phyloP scores from a whole-genome alignment of 768 basidiomycete genomes.

The Suillus sp. region DNA sequence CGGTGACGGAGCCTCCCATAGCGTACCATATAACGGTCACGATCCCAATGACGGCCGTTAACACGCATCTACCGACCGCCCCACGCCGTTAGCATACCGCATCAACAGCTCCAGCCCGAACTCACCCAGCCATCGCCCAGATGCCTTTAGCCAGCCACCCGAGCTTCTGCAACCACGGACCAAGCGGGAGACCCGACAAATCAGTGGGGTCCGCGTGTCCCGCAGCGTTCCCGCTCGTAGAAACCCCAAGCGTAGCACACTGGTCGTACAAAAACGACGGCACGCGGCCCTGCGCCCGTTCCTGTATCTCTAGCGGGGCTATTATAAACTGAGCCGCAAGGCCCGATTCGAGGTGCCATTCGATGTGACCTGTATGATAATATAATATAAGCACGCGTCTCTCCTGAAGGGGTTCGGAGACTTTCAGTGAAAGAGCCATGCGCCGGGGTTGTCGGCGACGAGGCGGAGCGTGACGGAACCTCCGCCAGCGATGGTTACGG shows the following conservation, averaged over 20 bases:
- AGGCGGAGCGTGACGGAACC: constrained; percentile 74
- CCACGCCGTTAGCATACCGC: constrained; percentile 9
- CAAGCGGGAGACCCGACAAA: constrained; percentile 60
- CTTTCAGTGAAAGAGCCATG: constrained; percentile 83
- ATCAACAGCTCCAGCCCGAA: constrained; percentile 7
- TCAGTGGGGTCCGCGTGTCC: constrained; percentile 73
- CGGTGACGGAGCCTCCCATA: constrained; percentile 69
- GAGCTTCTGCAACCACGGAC: constrained; percentile 71
- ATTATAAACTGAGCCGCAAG: constrained; percentile 85
- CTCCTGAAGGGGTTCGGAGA: constrained; percentile 14
- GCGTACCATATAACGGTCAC: constrained; percentile 84
- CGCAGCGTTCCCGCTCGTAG: constrained; percentile 83
- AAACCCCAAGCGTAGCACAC: constrained; percentile 62
- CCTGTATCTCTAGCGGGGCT: constrained; percentile 73
- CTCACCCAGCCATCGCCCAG: constrained; percentile 73
- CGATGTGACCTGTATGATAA: constrained; percentile 62
- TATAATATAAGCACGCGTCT: neutral
- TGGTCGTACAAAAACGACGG: constrained; percentile 71
- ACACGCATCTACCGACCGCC: constrained; percentile 61
- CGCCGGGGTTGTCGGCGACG: constrained; percentile 91
- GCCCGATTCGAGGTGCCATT: constrained; percentile 85
- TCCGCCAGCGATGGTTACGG: constrained; percentile 71
- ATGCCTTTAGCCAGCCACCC: constrained; percentile 79
- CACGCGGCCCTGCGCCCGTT: constrained; percentile 42
- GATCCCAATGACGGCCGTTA: constrained; percentile 86